Evolutionary conservation across 805 yeast genomes (phyloP), one percentile per base, ranked within the genome.

Genomic region (Yarrowia phangngaensis): DNA sequence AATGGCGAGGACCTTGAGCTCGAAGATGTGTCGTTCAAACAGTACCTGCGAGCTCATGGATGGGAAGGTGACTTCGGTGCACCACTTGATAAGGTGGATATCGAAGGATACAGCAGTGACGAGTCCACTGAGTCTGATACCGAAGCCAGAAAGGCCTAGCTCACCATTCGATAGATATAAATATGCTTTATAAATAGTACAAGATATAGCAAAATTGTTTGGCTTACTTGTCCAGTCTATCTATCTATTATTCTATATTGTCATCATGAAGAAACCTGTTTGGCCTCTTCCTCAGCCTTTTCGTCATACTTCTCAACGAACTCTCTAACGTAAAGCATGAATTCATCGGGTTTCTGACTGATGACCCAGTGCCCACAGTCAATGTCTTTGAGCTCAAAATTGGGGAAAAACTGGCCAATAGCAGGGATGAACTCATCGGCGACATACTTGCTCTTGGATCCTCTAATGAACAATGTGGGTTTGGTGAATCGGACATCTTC

Each of bases 361-460:
- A 45, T 45, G 24, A 45, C 56, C 95, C 97, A 90, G 64, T 90
- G 98, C 2, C 96, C 96, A 0, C 89, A 77, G 14, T 85, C 81
- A 17, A 92, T 69, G 59, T 84, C 95, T 34, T 75, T 70, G 11
- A 84, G 66, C 53, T 78, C 84, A 59, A 87, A 87, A 19, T 71
- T 69, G 0, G 97, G 97, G 66, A 87, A 90, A 59, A 76, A 84
- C 50, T 68, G 66, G 1, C 89, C 94, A 43, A 87, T 82, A 14
- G 75, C 76, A 0, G 84, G 80, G 16, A 88, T 62, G 20, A 75
- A 76, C 53, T 88, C 95, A 62, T 89, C 97, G 0, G 94, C 82
- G 14, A 90, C 80, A 61, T 86, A 89, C 5, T 70, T 64, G 1
- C 95, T 84, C 34, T 77, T 70, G 0, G 82, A 70, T 1, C 97